Conservation (phyloP, 208 protist genomes). For the Blastocrithidia nonstop region DNA sequence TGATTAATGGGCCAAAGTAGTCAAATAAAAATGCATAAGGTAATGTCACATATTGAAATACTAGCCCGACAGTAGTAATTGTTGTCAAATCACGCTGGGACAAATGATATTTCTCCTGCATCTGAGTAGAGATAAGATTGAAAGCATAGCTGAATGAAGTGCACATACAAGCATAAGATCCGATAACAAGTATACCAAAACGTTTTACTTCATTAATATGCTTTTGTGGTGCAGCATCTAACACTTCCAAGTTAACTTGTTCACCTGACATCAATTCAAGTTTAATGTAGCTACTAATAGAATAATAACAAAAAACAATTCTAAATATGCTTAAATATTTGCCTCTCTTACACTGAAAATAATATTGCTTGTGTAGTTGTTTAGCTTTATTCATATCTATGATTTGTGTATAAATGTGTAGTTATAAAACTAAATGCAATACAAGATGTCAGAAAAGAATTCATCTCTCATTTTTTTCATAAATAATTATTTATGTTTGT, state of each 20-base stretch:
- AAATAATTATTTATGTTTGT: background rate
- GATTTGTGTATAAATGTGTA: slow-evolving; percentile 1
- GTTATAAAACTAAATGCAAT: no score
- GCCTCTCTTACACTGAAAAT: no score
- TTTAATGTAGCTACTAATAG: no score
- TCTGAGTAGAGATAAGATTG: slow-evolving; percentile 26
- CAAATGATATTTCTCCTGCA: slow-evolving; percentile 21
- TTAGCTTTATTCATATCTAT: background rate
- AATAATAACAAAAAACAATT: slow-evolving; percentile 5
- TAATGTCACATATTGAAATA: slow-evolving; percentile 16
- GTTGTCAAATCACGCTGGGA: slow-evolving; percentile 27
- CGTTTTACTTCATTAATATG: slow-evolving; percentile 21
- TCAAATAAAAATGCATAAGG: slow-evolving; percentile 38
- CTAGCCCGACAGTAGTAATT: slow-evolving; percentile 24
- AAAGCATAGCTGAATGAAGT: slow-evolving; percentile 32
- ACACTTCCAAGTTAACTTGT: no score
- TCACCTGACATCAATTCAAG: no score
- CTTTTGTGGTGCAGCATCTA: no score
- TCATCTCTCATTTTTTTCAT: no score
- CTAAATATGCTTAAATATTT: no score
- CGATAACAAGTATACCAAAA: slow-evolving; percentile 20
- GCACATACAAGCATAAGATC: slow-evolving; percentile 15
- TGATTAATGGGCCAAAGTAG: slow-evolving; percentile 21
- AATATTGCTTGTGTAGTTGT: background rate
- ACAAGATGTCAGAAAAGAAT: no score